Conservation (phyloP, 176 grass and related monocot genomes). For the Lolium rigidum region DNA sequence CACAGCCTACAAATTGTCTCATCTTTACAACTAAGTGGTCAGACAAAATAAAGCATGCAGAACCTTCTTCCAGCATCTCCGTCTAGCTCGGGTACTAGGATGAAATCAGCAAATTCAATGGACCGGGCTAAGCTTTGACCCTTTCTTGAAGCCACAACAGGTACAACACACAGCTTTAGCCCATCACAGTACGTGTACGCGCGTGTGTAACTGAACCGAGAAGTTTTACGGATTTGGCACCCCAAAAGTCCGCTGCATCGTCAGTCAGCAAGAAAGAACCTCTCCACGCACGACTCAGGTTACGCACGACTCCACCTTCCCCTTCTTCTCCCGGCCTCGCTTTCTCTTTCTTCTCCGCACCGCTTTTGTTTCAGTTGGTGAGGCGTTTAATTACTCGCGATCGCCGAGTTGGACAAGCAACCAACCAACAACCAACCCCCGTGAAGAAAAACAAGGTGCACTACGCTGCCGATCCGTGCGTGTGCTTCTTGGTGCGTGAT, state of each 20-base stretch:
- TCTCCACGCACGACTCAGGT: neutral
- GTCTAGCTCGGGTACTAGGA: neutral
- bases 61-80: neutral
- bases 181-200: neutral
- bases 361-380: slow-evolving; percentile 55
- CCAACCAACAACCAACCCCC: slow-evolving; percentile 20
- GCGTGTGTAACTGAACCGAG: neutral
- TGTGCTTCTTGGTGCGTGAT: neutral
- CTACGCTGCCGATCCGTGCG: neutral
- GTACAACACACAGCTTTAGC: no score
- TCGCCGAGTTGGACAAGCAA: slow-evolving; percentile 50
- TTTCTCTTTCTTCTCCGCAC: slow-evolving; percentile 5
- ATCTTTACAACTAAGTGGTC: neutral
- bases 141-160: neutral
- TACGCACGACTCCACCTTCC: neutral
- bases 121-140: neutral
- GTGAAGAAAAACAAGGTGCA: slow-evolving; percentile 1
- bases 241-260: slow-evolving; percentile 9
- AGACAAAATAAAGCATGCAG: neutral
- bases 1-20: neutral
- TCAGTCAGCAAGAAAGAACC: slow-evolving; percentile 10
- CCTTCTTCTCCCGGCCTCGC: neutral
- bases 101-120: neutral
- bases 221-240: neutral
- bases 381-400: slow-evolving; percentile 42